phyloP scores from a whole-genome alignment of 768 basidiomycete species.

The Coprinopsis strossmayeri region DNA sequence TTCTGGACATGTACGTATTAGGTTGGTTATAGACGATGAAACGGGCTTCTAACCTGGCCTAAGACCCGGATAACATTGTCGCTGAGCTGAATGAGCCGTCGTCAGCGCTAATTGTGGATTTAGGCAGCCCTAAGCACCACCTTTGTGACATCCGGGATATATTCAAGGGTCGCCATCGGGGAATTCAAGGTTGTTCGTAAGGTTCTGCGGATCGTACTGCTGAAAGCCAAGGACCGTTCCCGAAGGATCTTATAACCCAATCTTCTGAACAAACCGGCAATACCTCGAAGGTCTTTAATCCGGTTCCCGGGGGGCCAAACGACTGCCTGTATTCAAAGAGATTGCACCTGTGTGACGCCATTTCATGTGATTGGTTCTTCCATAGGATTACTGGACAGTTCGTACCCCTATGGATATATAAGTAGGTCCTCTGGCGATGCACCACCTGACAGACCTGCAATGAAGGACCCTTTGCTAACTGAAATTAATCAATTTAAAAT shows the following conservation, averaged over 20 bases:
- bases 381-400: neutral
- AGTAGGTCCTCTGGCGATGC: neutral
- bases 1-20: slow-evolving; percentile 49
- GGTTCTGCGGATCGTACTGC: no score
- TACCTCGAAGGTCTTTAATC: neutral
- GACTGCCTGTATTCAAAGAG: no score
- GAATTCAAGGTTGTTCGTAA: neutral
- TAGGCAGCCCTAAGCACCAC: slow-evolving; percentile 27
- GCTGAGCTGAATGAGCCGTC: slow-evolving; percentile 67
- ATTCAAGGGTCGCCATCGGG: slow-evolving; percentile 27
- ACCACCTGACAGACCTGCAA: neutral
- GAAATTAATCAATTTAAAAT: neutral
- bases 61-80: slow-evolving; percentile 61
- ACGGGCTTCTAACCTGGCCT: slow-evolving; percentile 58
- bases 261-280: neutral
- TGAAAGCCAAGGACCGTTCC: neutral
- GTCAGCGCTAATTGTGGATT: no score
- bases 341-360: no score
- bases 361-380: slow-evolving; percentile 11
- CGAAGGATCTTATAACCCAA: neutral
- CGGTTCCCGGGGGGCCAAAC: no score
- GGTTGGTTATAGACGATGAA: no score
- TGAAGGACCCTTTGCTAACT: neutral
- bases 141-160: slow-evolving; percentile 45
- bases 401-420: neutral